Evolutionary conservation across 352 stramenopile species (phyloP).

Genomic region (Blastocystis hominis): DNA sequence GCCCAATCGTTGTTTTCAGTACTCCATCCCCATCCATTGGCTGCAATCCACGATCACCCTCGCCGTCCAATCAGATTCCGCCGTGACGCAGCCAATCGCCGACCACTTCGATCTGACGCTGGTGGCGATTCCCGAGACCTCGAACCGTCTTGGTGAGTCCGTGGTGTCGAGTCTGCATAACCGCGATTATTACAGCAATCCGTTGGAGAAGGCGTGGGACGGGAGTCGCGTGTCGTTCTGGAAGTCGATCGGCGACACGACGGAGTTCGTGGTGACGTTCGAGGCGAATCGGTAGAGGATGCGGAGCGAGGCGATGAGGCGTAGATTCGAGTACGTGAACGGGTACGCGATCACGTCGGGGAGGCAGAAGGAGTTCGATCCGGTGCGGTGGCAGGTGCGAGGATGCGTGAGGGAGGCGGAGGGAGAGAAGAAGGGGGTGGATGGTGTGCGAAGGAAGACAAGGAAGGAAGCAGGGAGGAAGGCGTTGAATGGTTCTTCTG

Average conservation of each 20-base stretch:
- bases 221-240: not conserved
- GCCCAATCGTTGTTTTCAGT: not conserved
- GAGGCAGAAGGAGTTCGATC: not conserved
- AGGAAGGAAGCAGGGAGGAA: too few relatives aligned
- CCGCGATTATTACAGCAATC: conserved; percentile 25
- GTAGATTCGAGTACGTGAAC: conserved; percentile 24
- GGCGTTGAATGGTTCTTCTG: too few relatives aligned
- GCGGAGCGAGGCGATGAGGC: not conserved
- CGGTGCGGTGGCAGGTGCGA: not conserved
- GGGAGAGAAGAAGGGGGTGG: too few relatives aligned
- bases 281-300: not conserved
- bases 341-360: not conserved
- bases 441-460: too few relatives aligned
- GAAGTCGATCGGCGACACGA: not conserved
- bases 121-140: not conserved
- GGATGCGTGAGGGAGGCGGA: not conserved
- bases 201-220: not conserved
- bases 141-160: not conserved
- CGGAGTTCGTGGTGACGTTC: conserved; percentile 31
- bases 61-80: not conserved
- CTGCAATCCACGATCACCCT: not conserved
- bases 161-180: not conserved
- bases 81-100: not conserved
- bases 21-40: not conserved
- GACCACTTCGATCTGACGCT: not conserved